Conservation (phyloP, 148 eudicot genomes). For the Fagopyrum tataricum region DNA sequence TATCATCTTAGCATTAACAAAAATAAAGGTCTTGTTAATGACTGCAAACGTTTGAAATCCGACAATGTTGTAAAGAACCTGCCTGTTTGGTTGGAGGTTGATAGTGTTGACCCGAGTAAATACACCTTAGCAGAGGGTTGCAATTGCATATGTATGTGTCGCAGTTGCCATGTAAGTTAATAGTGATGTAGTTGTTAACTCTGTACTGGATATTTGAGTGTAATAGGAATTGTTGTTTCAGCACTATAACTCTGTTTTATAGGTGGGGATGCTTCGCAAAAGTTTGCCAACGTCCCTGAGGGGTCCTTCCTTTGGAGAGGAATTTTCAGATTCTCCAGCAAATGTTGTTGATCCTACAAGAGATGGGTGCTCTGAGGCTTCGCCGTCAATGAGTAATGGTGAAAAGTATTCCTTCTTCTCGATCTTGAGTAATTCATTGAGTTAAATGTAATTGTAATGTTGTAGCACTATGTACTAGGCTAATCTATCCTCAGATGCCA, state of each 20-base stretch:
- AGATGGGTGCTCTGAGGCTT: slow-evolving; percentile 19
- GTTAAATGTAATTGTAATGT: neutral
- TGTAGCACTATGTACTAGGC: neutral
- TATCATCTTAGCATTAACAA: slow-evolving; percentile 8
- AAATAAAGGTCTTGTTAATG: neutral
- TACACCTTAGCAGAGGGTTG: slow-evolving; percentile 61
- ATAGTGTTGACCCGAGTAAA: slow-evolving; percentile 30
- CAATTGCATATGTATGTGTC: slow-evolving; percentile 80
- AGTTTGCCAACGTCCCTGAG: slow-evolving; percentile 39
- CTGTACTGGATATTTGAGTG: neutral
- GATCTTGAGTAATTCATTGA: neutral
- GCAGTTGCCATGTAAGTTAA: slow-evolving; percentile 78
- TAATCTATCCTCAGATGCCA: neutral
- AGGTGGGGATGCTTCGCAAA: slow-evolving; percentile 73
- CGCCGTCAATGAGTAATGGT: slow-evolving; percentile 31
- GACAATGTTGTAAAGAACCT: slow-evolving; percentile 25
- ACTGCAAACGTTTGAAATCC: slow-evolving; percentile 13
- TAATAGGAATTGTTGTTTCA: neutral
- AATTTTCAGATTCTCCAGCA: slow-evolving; percentile 17
- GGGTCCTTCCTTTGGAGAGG: slow-evolving; percentile 35
- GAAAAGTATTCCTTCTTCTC: slow-evolving; percentile 21
- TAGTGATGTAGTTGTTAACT: neutral
- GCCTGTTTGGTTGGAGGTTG: slow-evolving; percentile 36
- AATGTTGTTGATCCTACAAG: slow-evolving; percentile 15
- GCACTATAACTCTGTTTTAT: neutral